phyloP scores from a whole-genome alignment of 805 yeast species.

The Yarrowia sp. region DNA sequence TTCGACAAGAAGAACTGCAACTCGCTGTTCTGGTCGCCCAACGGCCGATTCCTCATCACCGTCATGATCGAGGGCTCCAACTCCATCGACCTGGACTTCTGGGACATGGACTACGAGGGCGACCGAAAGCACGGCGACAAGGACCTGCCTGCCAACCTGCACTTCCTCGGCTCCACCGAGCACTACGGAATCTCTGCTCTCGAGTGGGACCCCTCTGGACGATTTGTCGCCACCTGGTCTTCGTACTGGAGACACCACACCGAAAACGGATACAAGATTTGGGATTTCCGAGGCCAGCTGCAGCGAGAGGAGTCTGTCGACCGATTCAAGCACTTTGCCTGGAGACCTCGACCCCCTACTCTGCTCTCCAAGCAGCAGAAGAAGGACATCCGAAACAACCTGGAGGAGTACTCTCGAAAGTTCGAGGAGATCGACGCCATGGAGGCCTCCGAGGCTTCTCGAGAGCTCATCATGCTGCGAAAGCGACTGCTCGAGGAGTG shows the following conservation, averaged over 20 bases:
- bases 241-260: slow-evolving; percentile 78
- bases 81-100: slow-evolving; percentile 68
- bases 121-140: slow-evolving; percentile 48
- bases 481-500: slow-evolving; percentile 81
- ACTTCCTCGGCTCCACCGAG: slow-evolving; percentile 60
- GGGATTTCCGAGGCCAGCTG: slow-evolving; percentile 75
- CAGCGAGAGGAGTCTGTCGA: slow-evolving; percentile 75
- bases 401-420: slow-evolving; percentile 84
- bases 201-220: slow-evolving; percentile 95
- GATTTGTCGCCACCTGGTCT: slow-evolving; percentile 85
- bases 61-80: slow-evolving; percentile 50
- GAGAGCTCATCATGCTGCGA: slow-evolving; percentile 83
- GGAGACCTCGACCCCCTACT: slow-evolving; percentile 97
- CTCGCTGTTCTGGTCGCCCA: slow-evolving; percentile 83
- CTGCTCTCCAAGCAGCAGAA: slow-evolving; percentile 71
- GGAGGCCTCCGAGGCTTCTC: slow-evolving; percentile 90
- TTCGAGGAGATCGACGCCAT: slow-evolving; percentile 93
- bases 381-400: slow-evolving; percentile 86
- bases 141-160: slow-evolving; percentile 57
- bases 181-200: slow-evolving; percentile 77
- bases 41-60: slow-evolving; percentile 76
- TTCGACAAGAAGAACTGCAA: slow-evolving; percentile 65
- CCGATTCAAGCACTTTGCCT: slow-evolving; percentile 80
- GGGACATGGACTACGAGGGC: slow-evolving; percentile 81
- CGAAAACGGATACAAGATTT: slow-evolving; percentile 88